Conservation (phyloP, 495 filamentous ascomycete genomes). For the Xylaria palmicola region DNA sequence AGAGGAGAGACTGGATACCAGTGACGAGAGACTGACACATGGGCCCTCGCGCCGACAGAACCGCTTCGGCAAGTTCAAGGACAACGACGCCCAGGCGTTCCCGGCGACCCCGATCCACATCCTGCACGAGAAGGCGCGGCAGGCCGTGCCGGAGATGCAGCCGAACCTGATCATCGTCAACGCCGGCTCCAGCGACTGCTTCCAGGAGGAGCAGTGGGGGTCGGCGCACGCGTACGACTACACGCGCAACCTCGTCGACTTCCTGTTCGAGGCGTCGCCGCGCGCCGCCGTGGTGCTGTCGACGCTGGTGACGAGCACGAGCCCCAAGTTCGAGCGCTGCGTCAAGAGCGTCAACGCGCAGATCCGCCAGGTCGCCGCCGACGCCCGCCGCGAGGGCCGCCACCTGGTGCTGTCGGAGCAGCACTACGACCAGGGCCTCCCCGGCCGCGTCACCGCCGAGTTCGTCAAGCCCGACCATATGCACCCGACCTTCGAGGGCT, state of each 20-base stretch:
- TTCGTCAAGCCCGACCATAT: conserved; percentile 24
- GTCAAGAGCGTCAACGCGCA: conserved; percentile 34
- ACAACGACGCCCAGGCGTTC: conserved; percentile 31
- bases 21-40: conserved; percentile 16
- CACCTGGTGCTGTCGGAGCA: conserved; percentile 24
- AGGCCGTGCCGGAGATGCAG: conserved; percentile 26
- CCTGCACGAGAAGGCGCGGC: conserved; percentile 23
- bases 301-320: conserved; percentile 25
- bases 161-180: conserved; percentile 33
- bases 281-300: conserved; percentile 26
- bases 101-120: conserved; percentile 27
- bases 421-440: conserved; percentile 25
- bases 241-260: conserved; percentile 28
- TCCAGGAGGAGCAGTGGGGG: conserved; percentile 29
- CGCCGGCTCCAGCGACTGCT: conserved; percentile 33
- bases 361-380: conserved; percentile 35
- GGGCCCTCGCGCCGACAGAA: conserved; percentile 16
- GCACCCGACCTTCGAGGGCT: conserved; percentile 47
- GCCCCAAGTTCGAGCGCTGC: conserved; percentile 30
- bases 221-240: conserved; percentile 24
- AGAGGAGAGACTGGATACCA: conserved; percentile 1
- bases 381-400: conserved; percentile 37
- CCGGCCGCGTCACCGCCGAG: conserved; percentile 27
- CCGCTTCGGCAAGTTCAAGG: conserved; percentile 33
- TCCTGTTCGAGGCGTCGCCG: conserved; percentile 29